These are phyloP conservation scores for Puccinia coronata DNA, from an alignment of 1,284 basidiomycete genomes.

Conservation along the genomic window DNA sequence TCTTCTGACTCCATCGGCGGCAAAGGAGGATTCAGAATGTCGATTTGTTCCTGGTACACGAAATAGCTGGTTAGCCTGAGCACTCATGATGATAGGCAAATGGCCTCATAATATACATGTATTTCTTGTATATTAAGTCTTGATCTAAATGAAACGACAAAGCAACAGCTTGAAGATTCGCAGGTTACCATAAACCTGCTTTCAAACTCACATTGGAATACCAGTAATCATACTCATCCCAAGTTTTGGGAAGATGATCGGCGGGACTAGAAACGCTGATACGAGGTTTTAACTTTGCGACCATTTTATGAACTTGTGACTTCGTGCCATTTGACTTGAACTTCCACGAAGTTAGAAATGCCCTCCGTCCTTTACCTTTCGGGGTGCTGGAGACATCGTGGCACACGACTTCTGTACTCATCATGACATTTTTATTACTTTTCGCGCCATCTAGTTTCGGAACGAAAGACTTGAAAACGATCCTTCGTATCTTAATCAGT, in stretches of 20 bases:
- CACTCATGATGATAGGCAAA: neutral
- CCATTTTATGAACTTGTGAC: slow-evolving; percentile 37
- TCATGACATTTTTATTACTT: neutral
- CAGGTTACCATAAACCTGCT: neutral
- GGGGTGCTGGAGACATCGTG: neutral
- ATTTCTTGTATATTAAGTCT: neutral
- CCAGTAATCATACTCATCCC: slow-evolving; percentile 53
- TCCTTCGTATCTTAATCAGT: slow-evolving; percentile 24
- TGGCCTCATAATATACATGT: no score
- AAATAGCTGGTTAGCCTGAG: neutral
- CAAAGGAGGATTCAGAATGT: slow-evolving; percentile 40
- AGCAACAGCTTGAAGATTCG: neutral
- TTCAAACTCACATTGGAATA: slow-evolving; percentile 52
- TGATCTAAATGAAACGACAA: neutral
- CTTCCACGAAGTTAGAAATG: slow-evolving; percentile 25
- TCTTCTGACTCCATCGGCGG: slow-evolving; percentile 18
- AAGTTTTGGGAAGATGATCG: slow-evolving; percentile 53
- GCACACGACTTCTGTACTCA: slow-evolving; percentile 7
- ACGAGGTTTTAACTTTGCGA: slow-evolving; percentile 20
- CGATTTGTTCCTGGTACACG: slow-evolving; percentile 33
- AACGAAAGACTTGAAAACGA: slow-evolving; percentile 40
- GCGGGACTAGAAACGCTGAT: slow-evolving; percentile 53
- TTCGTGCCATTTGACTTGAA: slow-evolving; percentile 21
- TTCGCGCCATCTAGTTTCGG: slow-evolving; percentile 14
- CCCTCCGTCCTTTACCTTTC: neutral